phyloP scores from a whole-genome alignment of 208 protist species.

The Eutreptiella sp. region DNA sequence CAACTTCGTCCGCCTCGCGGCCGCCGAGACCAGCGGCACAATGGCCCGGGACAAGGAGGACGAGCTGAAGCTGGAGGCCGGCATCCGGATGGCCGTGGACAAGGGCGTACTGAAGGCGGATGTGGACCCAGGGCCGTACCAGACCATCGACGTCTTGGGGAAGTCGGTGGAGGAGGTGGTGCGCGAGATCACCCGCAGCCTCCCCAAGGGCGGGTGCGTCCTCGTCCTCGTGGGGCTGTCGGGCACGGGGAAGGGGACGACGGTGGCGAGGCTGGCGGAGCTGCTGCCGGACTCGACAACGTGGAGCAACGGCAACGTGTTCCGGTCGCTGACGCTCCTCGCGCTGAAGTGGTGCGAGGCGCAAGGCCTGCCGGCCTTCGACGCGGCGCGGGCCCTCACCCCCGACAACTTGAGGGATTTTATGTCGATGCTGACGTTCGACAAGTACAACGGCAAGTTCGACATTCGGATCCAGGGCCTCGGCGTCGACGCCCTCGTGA shows the following conservation, averaged over 20 bases:
- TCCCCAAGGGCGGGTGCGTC: constrained; percentile 64
- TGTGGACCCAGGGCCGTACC: too few species aligned
- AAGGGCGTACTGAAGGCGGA: constrained; percentile 68
- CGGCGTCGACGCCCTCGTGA: constrained; percentile 42
- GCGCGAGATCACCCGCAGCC: constrained; percentile 51
- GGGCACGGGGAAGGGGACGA: constrained; percentile 81
- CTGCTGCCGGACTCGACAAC: constrained; percentile 64
- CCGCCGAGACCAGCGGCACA: constrained; percentile 58
- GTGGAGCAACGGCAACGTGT: constrained; percentile 86
- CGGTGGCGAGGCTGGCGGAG: constrained; percentile 58
- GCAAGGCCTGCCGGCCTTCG: constrained; percentile 49
- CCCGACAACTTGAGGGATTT: constrained; percentile 50
- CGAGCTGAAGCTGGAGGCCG: constrained; percentile 65
- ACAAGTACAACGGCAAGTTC: constrained; percentile 49
- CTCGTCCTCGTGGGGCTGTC: constrained; percentile 78
- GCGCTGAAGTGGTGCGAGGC: constrained; percentile 48
- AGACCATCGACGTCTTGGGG: constrained; percentile 66
- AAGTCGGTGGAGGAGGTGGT: constrained; percentile 63
- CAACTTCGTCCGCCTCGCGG: constrained; percentile 51
- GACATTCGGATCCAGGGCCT: constrained; percentile 58
- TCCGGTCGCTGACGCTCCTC: constrained; percentile 76
- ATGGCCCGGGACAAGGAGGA: constrained; percentile 71
- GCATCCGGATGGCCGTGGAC: constrained; percentile 60
- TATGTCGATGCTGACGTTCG: constrained; percentile 59
- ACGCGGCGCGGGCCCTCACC: neutral